A percentile compares a stretch with the other conserved stretches of the same genome.
Conservation (phyloP, 78 protist species). For the Speleostelium caveatum region DNA sequence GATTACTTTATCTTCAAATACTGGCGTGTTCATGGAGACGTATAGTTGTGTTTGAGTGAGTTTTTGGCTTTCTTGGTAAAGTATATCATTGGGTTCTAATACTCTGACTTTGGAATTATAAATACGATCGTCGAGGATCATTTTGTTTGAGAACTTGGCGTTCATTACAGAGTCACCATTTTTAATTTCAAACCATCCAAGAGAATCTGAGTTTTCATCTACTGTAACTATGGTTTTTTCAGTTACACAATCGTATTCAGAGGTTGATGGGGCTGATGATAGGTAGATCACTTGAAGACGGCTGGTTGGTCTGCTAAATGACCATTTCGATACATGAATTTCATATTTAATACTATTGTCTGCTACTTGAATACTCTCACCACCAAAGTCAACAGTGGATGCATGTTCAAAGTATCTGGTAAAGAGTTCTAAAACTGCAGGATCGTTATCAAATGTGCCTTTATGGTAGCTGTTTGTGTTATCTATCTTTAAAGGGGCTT, state of each 20-base stretch:
- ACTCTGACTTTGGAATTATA: background rate
- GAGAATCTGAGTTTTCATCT: background rate
- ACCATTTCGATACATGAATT: conserved; percentile 16
- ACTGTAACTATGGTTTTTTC: background rate
- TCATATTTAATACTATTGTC: conserved; percentile 39
- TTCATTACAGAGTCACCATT: conserved; percentile 26
- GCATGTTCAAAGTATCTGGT: background rate
- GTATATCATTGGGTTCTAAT: background rate
- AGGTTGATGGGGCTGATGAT: background rate
- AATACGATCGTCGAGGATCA: conserved; percentile 35
- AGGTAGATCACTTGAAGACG: conserved; percentile 32
- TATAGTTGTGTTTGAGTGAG: background rate
- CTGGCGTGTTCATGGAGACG: background rate
- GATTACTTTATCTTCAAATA: background rate
- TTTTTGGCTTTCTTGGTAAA: background rate
- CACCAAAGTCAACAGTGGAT: conserved; percentile 10
- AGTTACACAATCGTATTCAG: background rate
- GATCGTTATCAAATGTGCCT: conserved; percentile 22
- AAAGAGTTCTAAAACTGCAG: conserved; percentile 1
- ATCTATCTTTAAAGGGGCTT: background rate
- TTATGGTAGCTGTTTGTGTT: background rate
- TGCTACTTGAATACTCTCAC: conserved; percentile 9
- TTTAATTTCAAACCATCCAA: conserved; percentile 45
- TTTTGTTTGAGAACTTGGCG: conserved; percentile 43
- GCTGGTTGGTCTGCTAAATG: background rate